phyloP scores from a whole-genome alignment of 768 basidiomycete genomes.

The Collybia mongolica region DNA sequence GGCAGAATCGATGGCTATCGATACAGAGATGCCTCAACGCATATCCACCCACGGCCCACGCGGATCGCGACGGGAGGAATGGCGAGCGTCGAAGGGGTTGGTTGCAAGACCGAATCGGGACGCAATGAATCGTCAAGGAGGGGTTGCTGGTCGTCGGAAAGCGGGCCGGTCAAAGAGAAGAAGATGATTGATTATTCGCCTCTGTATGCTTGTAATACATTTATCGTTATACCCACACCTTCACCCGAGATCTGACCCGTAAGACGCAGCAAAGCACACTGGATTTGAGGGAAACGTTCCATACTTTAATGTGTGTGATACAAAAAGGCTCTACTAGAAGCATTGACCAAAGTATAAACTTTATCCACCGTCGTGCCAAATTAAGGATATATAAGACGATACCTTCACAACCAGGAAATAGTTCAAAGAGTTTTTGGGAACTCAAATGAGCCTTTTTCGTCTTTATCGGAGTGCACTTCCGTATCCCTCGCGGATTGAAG shows the following conservation, averaged over 20 bases:
- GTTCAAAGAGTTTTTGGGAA: slow-evolving; percentile 16
- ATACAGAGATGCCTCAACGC: slow-evolving; percentile 32
- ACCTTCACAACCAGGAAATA: background rate
- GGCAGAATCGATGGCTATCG: slow-evolving; percentile 56
- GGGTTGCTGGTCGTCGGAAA: slow-evolving; percentile 56
- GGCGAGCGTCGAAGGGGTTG: slow-evolving; percentile 81
- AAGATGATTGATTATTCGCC: slow-evolving; percentile 40
- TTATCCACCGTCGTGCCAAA: background rate
- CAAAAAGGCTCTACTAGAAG: no score
- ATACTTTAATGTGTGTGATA: no score
- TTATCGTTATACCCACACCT: background rate
- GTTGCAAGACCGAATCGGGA: slow-evolving; percentile 44
- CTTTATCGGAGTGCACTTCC: slow-evolving; percentile 25
- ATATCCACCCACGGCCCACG: slow-evolving; percentile 86
- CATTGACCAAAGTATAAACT: no score
- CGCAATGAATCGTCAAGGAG: slow-evolving; percentile 70
- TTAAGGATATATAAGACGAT: background rate
- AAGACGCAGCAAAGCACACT: no score
- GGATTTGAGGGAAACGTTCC: no score
- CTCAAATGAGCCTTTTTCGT: slow-evolving; percentile 22
- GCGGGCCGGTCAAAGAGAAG: slow-evolving; percentile 71
- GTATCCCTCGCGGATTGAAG: slow-evolving; percentile 23
- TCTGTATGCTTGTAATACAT: slow-evolving; percentile 1
- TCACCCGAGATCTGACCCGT: no score
- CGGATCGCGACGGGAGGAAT: slow-evolving; percentile 73